A percentile compares a stretch with the other conserved stretches of the same genome.
Conservation (phyloP, 2,329 filamentous ascomycete species). For the Cladophialophora chaetospira region DNA sequence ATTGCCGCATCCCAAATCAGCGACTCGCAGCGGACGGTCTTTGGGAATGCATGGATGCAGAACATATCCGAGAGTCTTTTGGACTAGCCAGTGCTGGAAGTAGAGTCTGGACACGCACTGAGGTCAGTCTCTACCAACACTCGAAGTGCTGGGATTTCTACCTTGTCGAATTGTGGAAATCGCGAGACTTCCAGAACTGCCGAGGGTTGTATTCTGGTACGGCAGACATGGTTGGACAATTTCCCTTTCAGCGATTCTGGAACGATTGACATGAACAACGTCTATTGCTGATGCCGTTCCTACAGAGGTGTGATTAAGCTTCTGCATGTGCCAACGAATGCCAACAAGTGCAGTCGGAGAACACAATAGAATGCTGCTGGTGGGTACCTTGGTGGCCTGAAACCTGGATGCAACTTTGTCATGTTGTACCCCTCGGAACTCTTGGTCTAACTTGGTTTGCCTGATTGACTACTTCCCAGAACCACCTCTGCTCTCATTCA, state of each 20-base stretch:
- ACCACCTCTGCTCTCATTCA: too few relatives aligned
- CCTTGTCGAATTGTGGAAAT: background rate
- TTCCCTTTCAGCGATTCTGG: background rate
- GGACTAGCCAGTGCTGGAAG: background rate
- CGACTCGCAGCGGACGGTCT: background rate
- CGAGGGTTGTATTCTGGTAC: background rate
- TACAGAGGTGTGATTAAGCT: background rate
- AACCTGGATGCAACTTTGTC: background rate
- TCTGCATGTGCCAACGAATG: background rate
- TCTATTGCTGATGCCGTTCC: background rate
- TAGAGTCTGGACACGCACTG: background rate
- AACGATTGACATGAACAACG: background rate
- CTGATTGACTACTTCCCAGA: too few relatives aligned
- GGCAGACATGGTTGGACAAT: background rate
- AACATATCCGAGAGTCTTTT: conserved; percentile 1
- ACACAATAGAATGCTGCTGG: background rate
- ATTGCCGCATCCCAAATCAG: background rate
- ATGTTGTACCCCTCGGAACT: too few relatives aligned
- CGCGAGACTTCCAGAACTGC: background rate
- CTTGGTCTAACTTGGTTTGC: too few relatives aligned
- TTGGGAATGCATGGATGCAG: background rate
- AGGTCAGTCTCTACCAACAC: background rate
- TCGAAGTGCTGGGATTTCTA: background rate
- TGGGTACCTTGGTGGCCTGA: background rate
- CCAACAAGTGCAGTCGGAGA: background rate